Evolutionary conservation across 2,329 filamentous ascomycete species (phyloP).

Genomic region (Diplodia seriata): DNA sequence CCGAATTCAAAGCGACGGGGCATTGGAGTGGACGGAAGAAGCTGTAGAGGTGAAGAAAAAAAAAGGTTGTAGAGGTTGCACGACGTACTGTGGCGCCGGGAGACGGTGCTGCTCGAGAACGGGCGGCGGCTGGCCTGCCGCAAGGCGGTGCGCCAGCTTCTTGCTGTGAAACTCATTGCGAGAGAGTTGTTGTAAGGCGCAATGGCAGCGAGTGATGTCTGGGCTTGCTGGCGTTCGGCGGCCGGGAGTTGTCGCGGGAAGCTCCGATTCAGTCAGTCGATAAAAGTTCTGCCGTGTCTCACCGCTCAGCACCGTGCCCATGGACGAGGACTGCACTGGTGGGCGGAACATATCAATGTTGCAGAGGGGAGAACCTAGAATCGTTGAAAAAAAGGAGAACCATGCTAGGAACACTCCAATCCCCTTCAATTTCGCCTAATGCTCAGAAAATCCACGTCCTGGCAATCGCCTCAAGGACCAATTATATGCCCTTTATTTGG

Average conservation of each 20-base stretch:
- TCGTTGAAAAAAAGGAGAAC: background rate
- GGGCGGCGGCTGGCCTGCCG: conserved; percentile 32
- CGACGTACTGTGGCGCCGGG: conserved; percentile 41
- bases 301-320: background rate
- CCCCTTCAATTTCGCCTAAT: background rate
- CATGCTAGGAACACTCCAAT: no score
- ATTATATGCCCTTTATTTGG: background rate
- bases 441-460: background rate
- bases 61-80: background rate
- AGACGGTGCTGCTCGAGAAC: conserved; percentile 37
- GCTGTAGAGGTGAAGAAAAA: background rate
- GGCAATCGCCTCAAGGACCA: background rate
- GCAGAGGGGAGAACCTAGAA: background rate
- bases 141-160: conserved; percentile 41
- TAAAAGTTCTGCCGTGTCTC: conserved; percentile 12
- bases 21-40: background rate
- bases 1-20: background rate
- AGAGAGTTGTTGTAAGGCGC: conserved; percentile 23
- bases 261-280: background rate
- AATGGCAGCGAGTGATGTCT: conserved; percentile 6
- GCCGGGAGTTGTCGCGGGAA: conserved; percentile 12
- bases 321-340: background rate
- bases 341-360: background rate
- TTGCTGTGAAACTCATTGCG: conserved; percentile 43
- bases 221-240: background rate